phyloP scores from a whole-genome alignment of 306 rosid genomes.

The Nissolia schottii region DNA sequence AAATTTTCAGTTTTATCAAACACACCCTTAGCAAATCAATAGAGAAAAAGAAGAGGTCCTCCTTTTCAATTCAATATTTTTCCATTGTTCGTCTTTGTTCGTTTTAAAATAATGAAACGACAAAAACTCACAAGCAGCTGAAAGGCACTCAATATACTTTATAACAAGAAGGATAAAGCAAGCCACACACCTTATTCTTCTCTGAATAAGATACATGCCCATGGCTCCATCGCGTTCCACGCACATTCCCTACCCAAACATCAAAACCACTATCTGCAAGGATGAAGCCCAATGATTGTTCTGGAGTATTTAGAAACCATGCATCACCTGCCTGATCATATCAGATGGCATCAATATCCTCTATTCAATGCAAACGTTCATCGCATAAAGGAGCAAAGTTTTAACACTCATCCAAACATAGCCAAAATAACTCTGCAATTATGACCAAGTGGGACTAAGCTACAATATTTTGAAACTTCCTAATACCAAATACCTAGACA shows the following conservation, averaged over 20 bases:
- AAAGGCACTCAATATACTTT: neutral
- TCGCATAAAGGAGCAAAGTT: neutral
- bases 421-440: neutral
- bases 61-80: neutral
- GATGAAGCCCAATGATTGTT: slow-evolving; percentile 82
- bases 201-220: slow-evolving; percentile 60
- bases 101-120: neutral
- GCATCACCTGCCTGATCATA: slow-evolving; percentile 79
- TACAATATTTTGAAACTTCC: neutral
- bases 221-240: slow-evolving; percentile 93
- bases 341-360: slow-evolving; percentile 28
- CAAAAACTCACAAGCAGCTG: neutral
- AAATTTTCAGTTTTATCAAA: slow-evolving; percentile 4
- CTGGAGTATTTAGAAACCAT: slow-evolving; percentile 79
- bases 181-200: slow-evolving; percentile 49
- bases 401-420: neutral
- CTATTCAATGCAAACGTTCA: neutral
- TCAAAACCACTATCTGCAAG: slow-evolving; percentile 94
- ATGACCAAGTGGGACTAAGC: neutral
- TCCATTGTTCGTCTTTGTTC: neutral
- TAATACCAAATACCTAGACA: neutral
- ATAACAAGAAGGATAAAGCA: neutral
- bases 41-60: neutral
- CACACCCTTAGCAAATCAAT: neutral
- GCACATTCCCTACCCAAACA: slow-evolving; percentile 95